These are phyloP conservation scores for Candida sp. DNA, from an alignment of 1,139 yeast genomes.

Conservation along the genomic window DNA sequence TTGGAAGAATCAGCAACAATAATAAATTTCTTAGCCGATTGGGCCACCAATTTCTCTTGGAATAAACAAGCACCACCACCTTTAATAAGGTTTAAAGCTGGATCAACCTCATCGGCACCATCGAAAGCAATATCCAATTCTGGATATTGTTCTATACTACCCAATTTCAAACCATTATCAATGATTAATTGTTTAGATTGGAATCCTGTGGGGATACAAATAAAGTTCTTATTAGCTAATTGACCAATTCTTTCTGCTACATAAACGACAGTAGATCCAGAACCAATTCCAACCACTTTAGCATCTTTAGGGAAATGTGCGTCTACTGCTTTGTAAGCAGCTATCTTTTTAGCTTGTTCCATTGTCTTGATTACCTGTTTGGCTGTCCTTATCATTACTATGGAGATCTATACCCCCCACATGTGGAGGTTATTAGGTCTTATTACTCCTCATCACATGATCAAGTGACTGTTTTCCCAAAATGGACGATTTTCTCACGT, in stretches of 20 bases:
- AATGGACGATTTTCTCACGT: background rate
- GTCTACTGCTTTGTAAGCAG: slow-evolving; percentile 93
- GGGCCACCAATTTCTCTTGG: slow-evolving; percentile 94
- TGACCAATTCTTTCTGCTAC: slow-evolving; percentile 94
- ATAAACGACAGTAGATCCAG: slow-evolving; percentile 95
- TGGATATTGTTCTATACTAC: slow-evolving; percentile 78
- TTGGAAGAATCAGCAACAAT: slow-evolving; percentile 94
- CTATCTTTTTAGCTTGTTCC: slow-evolving; percentile 74
- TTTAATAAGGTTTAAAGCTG: slow-evolving; percentile 77
- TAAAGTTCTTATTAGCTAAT: slow-evolving; percentile 53
- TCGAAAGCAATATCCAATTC: slow-evolving; percentile 90
- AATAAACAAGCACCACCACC: slow-evolving; percentile 99
- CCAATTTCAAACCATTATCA: slow-evolving; percentile 75
- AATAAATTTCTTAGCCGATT: slow-evolving; percentile 71
- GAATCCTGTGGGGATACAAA: slow-evolving; percentile 95
- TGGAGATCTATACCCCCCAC: no score
- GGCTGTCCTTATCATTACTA: background rate
- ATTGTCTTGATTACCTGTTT: slow-evolving; percentile 18
- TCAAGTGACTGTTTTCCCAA: no score
- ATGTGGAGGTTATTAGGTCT: background rate
- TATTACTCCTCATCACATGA: background rate
- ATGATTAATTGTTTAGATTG: slow-evolving; percentile 87
- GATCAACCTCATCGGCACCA: slow-evolving; percentile 97
- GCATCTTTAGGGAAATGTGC: slow-evolving; percentile 73
- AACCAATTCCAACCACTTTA: slow-evolving; percentile 87